Base-by-base conservation (phyloP, 768 basidiomycete species). In the Trametes meyenii region DNA sequence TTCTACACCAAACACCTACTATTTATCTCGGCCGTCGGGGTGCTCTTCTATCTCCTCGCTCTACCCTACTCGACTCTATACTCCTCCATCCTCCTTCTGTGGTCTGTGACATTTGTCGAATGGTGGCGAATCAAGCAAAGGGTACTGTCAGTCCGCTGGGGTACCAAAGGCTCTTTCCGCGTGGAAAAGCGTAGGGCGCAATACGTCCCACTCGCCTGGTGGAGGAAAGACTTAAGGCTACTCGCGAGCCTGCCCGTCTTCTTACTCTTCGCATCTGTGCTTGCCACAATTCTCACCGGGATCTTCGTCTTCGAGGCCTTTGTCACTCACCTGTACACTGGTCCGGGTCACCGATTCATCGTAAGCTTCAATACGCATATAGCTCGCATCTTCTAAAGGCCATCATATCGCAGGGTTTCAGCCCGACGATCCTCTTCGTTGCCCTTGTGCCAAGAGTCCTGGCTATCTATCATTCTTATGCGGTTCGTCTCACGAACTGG, bases 291-390 rank as follows among this genome's bases (percentile, higher is more conserved):
- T 49, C 77, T 98, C 66, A 92, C 92, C 1, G 84, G 78, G 6
- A 93, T 96, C 39, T 94, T 94, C 70, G 78, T 92, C 19, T 81
- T 96, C 52, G 95, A 96, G 72, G 95, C 94, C 0, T 96, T 99
- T 65, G 88, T 97, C 10, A 89, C 89, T 0, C 81, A 90, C 46
- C 76, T 98, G 13, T 99, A 98, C 75, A 86, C 88, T 29, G 97
- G 97, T 0, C 90, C 93, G 7, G 93, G 92, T 13, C 82, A 89
- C 67, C 77, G 86, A 62, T 80, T 89, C 58, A 81, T 96, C 16
- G 94, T 94, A 67, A 72, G 92, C 79, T 4, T n/a, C 19, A 50
- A 13, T 17, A n/a, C 2, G 48, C 2, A 5, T 49, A 3, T 11
- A 5, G 6, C 40, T 2, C n/a, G 43, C 12, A 17, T 23, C 36